Percentiles rank a stretch among this genome's conserved stretches.
phyloP scores from a whole-genome alignment of 2,329 filamentous ascomycete genomes.

The Aspergillus alliaceus region DNA sequence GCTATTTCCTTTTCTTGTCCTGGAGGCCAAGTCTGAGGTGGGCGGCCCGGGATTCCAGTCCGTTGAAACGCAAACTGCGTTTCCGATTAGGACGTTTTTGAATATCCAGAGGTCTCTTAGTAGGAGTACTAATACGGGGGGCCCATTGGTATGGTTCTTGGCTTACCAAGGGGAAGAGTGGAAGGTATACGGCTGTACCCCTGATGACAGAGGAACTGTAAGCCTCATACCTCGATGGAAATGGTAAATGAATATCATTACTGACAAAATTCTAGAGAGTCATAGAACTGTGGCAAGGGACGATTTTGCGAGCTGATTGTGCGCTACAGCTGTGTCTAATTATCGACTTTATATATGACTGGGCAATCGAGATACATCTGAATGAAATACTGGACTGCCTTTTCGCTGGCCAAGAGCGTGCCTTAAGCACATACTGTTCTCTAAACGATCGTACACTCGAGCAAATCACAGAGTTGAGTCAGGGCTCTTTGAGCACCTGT shows the following conservation, averaged over 20 bases:
- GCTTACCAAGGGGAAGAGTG: constrained; percentile 17
- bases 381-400: constrained; percentile 8
- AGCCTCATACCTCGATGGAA: neutral
- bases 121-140: neutral
- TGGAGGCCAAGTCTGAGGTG: constrained; percentile 25
- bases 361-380: constrained; percentile 27
- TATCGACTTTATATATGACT: constrained; percentile 27
- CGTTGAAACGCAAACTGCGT: constrained; percentile 23
- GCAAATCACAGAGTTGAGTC: too few species aligned
- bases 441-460: neutral
- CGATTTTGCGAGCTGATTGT: constrained; percentile 16
- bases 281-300: constrained; percentile 24
- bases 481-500: too few species aligned
- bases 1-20: constrained; percentile 17
- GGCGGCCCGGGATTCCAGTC: constrained; percentile 14
- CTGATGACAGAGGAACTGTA: constrained; percentile 4
- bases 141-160: constrained; percentile 18
- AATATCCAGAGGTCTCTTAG: constrained; percentile 20
- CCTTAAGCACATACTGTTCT: too few species aligned
- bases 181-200: constrained; percentile 17
- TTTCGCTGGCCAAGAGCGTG: neutral
- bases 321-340: constrained; percentile 29
- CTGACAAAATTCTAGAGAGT: constrained; percentile 13
- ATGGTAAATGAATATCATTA: neutral
- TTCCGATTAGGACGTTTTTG: constrained; percentile 22